These are phyloP conservation scores for Zangia roseola DNA, from an alignment of 768 basidiomycete genomes.

Conservation along the genomic window DNA sequence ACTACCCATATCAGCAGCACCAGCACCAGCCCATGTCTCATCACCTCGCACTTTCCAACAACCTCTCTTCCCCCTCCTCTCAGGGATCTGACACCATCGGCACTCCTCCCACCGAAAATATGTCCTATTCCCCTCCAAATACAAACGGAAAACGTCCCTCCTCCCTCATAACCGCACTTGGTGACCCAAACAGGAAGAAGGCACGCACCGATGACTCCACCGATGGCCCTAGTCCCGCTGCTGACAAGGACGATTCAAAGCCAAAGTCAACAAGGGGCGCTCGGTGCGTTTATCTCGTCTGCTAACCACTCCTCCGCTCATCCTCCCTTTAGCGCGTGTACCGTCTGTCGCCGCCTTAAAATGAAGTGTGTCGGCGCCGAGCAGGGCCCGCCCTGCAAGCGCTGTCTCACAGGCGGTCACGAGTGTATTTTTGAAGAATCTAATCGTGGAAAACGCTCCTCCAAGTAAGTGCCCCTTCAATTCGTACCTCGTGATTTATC, in stretches of 20 bases:
- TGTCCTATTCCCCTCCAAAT: conserved; percentile 50
- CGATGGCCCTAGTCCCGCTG: conserved; percentile 48
- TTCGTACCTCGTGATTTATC: conserved; percentile 22
- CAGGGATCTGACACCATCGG: conserved; percentile 76
- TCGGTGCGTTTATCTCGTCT: conserved; percentile 47
- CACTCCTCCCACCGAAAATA: conserved; percentile 66
- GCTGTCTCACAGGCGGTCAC: conserved; percentile 73
- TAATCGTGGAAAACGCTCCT: conserved; percentile 87
- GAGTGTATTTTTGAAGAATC: conserved; percentile 98
- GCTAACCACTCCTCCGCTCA: conserved; percentile 6
- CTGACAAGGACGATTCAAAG: conserved; percentile 66
- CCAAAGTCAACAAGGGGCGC: conserved; percentile 87
- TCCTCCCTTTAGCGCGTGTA: conserved; percentile 66
- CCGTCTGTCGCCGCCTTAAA: conserved; percentile 87
- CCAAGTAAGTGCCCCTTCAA: conserved; percentile 53
- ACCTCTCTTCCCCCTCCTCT: conserved; percentile 76
- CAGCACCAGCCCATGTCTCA: conserved; percentile 49
- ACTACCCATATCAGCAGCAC: conserved; percentile 55
- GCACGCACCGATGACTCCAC: conserved; percentile 53
- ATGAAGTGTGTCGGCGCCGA: conserved; percentile 94
- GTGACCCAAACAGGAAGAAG: conserved; percentile 53
- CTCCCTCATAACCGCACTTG: conserved; percentile 38
- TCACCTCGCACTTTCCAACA: conserved; percentile 55
- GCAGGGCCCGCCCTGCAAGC: conserved; percentile 88
- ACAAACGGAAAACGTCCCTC: conserved; percentile 68